These are phyloP conservation scores for Diplodia mutila DNA, from an alignment of 2,329 filamentous ascomycete genomes.

Conservation along the genomic window DNA sequence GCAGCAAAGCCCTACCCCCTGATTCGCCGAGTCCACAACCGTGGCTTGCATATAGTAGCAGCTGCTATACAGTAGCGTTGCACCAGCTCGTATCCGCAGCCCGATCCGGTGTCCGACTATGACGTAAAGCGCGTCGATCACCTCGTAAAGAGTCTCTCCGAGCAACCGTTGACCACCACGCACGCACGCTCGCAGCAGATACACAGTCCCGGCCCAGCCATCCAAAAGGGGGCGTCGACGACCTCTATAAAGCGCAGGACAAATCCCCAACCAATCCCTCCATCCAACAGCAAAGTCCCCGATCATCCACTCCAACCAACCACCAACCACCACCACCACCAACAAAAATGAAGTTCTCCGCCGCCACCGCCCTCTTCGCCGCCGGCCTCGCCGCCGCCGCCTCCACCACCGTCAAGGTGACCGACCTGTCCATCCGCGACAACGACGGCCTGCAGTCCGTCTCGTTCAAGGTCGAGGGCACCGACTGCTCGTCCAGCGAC, in stretches of 20 bases:
- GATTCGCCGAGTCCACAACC: no score
- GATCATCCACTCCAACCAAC: no score
- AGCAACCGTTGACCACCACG: no score
- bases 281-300: background rate
- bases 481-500: background rate
- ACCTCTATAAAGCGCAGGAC: background rate
- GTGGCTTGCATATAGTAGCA: no score
- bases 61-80: no score
- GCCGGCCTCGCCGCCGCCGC: background rate
- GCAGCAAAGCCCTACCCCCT: no score
- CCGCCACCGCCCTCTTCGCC: background rate
- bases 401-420: background rate
- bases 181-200: no score
- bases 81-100: background rate
- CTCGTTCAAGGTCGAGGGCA: constrained; percentile 10
- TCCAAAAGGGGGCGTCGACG: background rate
- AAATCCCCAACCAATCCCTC: background rate
- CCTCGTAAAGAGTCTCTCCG: background rate
- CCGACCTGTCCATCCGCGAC: constrained; percentile 22
- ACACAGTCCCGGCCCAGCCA: no score
- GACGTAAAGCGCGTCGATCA: background rate
- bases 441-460: constrained; percentile 23
- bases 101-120: background rate
- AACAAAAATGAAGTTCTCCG: background rate
- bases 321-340: background rate